Percentiles rank a stretch among this genome's conserved stretches.
Evolutionary conservation across 2,329 filamentous ascomycete species (phyloP).

Genomic region (Alternaria sp.): DNA sequence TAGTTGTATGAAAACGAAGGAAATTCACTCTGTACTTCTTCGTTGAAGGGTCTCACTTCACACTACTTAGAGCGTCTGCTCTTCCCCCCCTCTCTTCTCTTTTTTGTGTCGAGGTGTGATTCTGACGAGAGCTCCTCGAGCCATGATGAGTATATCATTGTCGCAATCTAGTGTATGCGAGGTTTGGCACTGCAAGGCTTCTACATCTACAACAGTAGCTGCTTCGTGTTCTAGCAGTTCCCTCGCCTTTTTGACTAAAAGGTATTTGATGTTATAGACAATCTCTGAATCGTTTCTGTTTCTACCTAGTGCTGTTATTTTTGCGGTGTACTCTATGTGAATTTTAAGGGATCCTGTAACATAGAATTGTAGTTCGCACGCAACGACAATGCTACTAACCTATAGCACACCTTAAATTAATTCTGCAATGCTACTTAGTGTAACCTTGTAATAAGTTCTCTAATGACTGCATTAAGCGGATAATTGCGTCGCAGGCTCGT

Average conservation of each 20-base stretch:
- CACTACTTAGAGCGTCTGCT: neutral
- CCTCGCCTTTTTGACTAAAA: conserved; percentile 14
- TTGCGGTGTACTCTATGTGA: conserved; percentile 15
- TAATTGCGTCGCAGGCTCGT: conserved; percentile 6
- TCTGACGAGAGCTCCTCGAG: neutral
- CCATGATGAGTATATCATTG: neutral
- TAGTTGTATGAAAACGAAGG: neutral
- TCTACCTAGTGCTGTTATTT: neutral
- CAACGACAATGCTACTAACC: conserved; percentile 2
- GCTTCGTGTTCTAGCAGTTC: conserved; percentile 9
- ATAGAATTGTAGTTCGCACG: conserved; percentile 9
- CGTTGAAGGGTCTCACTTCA: neutral
- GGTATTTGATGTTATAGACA: conserved; percentile 19
- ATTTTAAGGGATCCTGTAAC: conserved; percentile 12
- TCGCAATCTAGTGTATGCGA: neutral
- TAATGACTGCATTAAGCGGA: conserved; percentile 1
- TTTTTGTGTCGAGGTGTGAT: neutral
- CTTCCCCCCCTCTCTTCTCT: neutral
- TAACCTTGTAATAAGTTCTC: neutral
- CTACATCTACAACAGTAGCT: conserved; percentile 14
- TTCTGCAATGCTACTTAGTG: neutral
- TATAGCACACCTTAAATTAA: conserved; percentile 3
- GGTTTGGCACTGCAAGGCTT: conserved; percentile 11
- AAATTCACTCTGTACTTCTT: neutral
- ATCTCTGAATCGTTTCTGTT: conserved; percentile 2